These are phyloP conservation scores for Boletus sp. DNA, from an alignment of 768 basidiomycete species.

Conservation along the genomic window DNA sequence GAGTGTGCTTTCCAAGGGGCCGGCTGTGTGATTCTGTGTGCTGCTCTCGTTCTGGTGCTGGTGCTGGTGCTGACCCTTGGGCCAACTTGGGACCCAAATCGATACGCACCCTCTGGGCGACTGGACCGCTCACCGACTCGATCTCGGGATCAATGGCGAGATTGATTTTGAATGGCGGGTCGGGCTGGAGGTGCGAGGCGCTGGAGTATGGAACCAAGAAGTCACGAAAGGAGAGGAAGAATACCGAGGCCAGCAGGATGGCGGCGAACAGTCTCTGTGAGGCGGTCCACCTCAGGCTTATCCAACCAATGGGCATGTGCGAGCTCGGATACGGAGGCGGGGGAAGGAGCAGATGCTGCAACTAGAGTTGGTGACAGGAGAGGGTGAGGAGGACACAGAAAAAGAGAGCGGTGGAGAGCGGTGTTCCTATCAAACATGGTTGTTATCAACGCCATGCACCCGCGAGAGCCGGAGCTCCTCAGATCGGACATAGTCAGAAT, in stretches of 20 bases:
- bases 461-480: no score
- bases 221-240: neutral
- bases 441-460: no score
- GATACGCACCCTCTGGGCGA: no score
- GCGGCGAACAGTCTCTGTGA: neutral
- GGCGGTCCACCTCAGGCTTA: neutral
- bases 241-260: neutral
- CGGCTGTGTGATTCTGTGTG: neutral
- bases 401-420: no score
- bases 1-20: constrained; percentile 18
- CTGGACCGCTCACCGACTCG: no score
- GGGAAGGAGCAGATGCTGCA: no score
- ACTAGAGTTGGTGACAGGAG: no score
- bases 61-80: neutral
- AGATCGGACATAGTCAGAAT: no score
- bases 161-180: neutral
- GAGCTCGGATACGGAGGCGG: neutral
- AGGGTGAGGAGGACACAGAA: no score
- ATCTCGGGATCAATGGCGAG: neutral
- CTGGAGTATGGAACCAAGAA: neutral
- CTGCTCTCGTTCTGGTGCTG: neutral
- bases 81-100: neutral
- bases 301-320: neutral
- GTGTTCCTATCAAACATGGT: no score
- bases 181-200: no score